A percentile compares a stretch with the other conserved stretches of the same genome.
Evolutionary conservation across 2,329 filamentous ascomycete genomes (phyloP).

Genomic region (Rutstroemia sp.): DNA sequence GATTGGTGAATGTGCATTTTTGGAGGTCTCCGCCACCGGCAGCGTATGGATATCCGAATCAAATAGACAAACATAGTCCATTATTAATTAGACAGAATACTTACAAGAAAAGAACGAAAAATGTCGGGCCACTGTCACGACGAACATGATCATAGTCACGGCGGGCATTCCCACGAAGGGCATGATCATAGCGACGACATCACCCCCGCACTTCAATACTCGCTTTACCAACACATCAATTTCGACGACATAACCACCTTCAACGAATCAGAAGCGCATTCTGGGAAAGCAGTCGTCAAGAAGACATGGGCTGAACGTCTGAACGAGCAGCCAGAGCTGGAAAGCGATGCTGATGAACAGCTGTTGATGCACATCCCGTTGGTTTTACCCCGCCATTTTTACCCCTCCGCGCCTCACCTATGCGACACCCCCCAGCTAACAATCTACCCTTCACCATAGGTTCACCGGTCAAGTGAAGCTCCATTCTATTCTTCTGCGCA

Average conservation of each 20-base stretch:
- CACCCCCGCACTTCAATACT: conserved; percentile 81
- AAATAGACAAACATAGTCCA: no score
- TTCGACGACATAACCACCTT: conserved; percentile 79
- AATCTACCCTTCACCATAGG: conserved; percentile 36
- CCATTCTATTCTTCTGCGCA: conserved; percentile 80
- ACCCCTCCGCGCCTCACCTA: conserved; percentile 1
- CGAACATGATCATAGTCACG: conserved; percentile 25
- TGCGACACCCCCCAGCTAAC: background rate
- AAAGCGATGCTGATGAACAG: conserved; percentile 86
- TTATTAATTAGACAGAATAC: no score
- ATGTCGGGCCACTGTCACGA: conserved; percentile 42
- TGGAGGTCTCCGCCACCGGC: background rate
- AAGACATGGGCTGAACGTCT: conserved; percentile 89
- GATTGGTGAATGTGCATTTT: background rate
- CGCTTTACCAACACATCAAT: conserved; percentile 86
- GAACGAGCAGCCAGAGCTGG: conserved; percentile 62
- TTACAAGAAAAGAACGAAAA: background rate
- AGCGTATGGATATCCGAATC: no score
- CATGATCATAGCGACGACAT: conserved; percentile 93
- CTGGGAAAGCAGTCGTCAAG: conserved; percentile 68
- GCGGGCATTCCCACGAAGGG: conserved; percentile 40
- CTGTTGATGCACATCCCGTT: conserved; percentile 88
- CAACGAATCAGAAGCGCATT: conserved; percentile 66
- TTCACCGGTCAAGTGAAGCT: conserved; percentile 94
- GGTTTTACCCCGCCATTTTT: conserved; percentile 31